Evolutionary conservation across 345 rosid species (phyloP), one percentile per base, ranked within the genome.

Genomic region (Pseudoturritis turrita): DNA sequence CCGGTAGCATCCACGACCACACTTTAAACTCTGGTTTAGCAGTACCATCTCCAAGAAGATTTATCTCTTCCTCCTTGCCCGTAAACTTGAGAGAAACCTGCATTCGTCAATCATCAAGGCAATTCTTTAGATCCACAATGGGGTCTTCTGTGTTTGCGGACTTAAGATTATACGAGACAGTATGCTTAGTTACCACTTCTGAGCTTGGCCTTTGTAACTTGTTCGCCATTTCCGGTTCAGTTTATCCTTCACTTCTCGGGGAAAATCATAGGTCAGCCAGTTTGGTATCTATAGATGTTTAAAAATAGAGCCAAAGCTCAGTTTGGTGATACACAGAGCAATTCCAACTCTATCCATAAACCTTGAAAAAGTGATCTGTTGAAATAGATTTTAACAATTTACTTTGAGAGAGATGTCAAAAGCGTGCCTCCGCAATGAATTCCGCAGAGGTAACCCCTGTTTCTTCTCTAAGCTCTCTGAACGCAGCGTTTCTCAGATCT

Each of bases 191-290:
- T 72, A 87, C 93, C 96, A 89, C 52, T 87, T 89, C 74, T 89
- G 92, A 25, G 96, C 89, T 80, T 89, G 96, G 73, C 96, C 96
- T 79, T 83, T 89, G 68, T 84, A 89, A 51, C 87, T 80, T 14
- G 86, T 81, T 35, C 88, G 82, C 96, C 96, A 84, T 33, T 74
- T 67, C 46, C 81, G 76, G 56, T 83, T 83, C 35, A 89, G 84
- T 52, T 81, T 87, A 13, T 79, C 62, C 46, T 77, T 82, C 58
- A 73, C 80, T 60, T 78, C 61, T 36, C 46, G 69, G 8, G 96
- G 91, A 51, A 83, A 89, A 78, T 89, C 96, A 68, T 89, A 86
- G 12, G 88, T 87, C 41, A 89, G 51, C 96, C 96, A 89, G 76
- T 82, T 83, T 61, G 93, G 93, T 76, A 84, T 87, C 92, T 89